Evolutionary conservation across 1,284 basidiomycete genomes (phyloP).

Genomic region (Ganoderma resinaceum): DNA sequence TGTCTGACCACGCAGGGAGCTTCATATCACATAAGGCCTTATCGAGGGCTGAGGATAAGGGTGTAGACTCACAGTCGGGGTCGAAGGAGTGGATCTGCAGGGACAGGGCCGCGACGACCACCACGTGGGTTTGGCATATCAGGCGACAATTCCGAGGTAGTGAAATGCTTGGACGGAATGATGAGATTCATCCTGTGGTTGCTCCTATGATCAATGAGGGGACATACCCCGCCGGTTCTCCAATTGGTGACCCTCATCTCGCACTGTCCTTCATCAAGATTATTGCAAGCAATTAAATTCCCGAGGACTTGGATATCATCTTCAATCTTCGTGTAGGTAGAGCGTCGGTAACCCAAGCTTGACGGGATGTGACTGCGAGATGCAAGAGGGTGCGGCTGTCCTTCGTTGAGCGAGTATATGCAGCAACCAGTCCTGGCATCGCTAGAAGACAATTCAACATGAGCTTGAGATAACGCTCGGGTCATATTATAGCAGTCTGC

Average conservation of each 20-base stretch:
- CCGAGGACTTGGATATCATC: background rate
- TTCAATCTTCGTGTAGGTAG: background rate
- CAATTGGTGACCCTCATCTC: background rate
- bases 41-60: background rate
- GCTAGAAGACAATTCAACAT: background rate
- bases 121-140: background rate
- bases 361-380: background rate
- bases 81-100: background rate
- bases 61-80: background rate
- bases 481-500: background rate
- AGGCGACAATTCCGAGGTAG: background rate
- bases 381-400: background rate
- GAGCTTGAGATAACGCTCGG: background rate
- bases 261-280: background rate
- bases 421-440: background rate
- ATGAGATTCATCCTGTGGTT: background rate
- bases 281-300: background rate
- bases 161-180: background rate
- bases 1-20: background rate
- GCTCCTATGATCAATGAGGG: background rate
- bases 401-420: background rate
- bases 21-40: background rate
- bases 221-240: background rate
- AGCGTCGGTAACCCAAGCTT: background rate
- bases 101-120: background rate